phyloP scores from a whole-genome alignment of 192 early-diverging fungal genomes.

The Physocladia obscura region DNA sequence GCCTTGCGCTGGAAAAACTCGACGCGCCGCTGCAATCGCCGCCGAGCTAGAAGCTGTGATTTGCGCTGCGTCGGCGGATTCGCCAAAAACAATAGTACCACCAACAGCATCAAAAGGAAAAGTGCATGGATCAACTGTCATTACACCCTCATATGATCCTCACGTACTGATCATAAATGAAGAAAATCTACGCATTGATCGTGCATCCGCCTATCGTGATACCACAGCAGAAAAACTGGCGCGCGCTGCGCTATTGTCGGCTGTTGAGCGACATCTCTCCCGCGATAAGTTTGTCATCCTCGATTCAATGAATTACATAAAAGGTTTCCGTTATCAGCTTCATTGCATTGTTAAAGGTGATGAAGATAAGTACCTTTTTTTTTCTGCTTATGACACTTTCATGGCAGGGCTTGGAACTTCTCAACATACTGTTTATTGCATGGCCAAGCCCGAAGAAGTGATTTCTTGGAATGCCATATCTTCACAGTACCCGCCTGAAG shows the following conservation, averaged over 20 bases:
- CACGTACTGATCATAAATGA: conserved; percentile 76
- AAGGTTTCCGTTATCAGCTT: conserved; percentile 96
- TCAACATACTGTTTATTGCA: conserved; percentile 28
- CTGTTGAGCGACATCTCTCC: conserved; percentile 81
- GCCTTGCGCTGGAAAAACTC: conserved; percentile 90
- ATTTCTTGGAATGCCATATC: conserved; percentile 29
- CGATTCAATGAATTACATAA: conserved; percentile 97
- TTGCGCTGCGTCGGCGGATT: conserved; percentile 1
- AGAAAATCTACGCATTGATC: conserved; percentile 62
- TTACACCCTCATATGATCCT: conserved; percentile 2
- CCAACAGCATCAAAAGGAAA: neutral
- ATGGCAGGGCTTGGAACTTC: conserved; percentile 11
- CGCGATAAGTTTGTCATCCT: conserved; percentile 87
- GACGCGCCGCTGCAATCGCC: conserved; percentile 72
- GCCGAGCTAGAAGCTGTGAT: conserved; percentile 49
- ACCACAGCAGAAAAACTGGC: conserved; percentile 83
- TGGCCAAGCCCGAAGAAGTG: conserved; percentile 26
- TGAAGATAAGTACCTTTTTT: conserved; percentile 6
- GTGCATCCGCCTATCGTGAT: conserved; percentile 59
- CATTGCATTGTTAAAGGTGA: conserved; percentile 86
- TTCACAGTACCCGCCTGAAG: conserved; percentile 33
- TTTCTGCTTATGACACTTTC: neutral
- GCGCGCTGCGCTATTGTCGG: conserved; percentile 80
- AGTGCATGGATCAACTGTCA: too few relatives aligned
- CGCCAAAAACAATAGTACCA: neutral